Evolutionary conservation across 1,284 basidiomycete genomes (phyloP), one percentile per base, ranked within the genome.

Genomic region (Filobasidium uniguttulatum): DNA sequence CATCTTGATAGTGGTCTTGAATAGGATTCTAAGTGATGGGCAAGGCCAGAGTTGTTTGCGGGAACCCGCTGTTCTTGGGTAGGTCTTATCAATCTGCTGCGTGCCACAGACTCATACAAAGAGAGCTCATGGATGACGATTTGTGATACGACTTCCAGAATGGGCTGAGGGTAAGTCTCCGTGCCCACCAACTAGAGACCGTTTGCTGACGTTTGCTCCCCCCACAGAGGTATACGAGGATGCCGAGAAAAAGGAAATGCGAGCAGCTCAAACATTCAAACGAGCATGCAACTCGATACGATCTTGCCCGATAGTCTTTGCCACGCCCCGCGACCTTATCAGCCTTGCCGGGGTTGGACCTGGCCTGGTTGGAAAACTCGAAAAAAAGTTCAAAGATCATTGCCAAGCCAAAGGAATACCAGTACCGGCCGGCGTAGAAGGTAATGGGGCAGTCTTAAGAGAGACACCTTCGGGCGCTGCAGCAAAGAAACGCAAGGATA

Each of bases 1-100:
- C n/a, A n/a, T n/a, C n/a, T n/a, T n/a, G n/a, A n/a, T n/a, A n/a
- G n/a, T n/a, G n/a, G n/a, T n/a, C n/a, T n/a, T n/a, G n/a, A n/a
- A n/a, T n/a, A n/a, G n/a, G n/a, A n/a, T n/a, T n/a, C n/a, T n/a
- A n/a, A n/a, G n/a, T n/a, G n/a, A n/a, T n/a, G n/a, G n/a, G n/a
- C n/a, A n/a, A n/a, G n/a, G n/a, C n/a, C n/a, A n/a, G n/a, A n/a
- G n/a, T n/a, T n/a, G 46, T 58, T 28, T 68, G 66, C 51, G 68
- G 66, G 2, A 69, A 69, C 49, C 66, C 66, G 8, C 57, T 69
- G 10, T 69, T 63, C 54, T 53, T 67, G n/a, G 51, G 56, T 41
- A 67, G 64, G 66, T 57, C 66, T 40, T 31, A 25, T 17, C 28
- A 8, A 14, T n/a, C 14, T 15, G 25, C 17, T 12, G 7, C 17